Evolutionary conservation across 805 yeast genomes (phyloP).

Genomic region (Monosporozyma servazzii): DNA sequence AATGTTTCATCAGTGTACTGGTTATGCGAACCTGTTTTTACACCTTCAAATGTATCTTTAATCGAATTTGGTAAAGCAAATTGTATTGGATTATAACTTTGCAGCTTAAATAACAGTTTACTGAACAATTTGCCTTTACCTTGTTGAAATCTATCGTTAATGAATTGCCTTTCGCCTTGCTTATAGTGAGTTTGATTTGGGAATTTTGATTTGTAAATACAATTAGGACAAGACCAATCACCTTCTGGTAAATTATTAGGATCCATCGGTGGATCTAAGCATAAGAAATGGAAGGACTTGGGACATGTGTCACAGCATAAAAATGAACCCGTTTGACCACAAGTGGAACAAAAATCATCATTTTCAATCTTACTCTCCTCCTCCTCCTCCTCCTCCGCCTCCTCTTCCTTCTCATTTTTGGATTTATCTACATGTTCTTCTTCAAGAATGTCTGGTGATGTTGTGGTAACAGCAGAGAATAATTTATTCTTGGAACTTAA

Average conservation of each 20-base stretch:
- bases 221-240: conserved; percentile 81
- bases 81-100: conserved; percentile 54
- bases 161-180: conserved; percentile 17
- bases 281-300: conserved; percentile 79
- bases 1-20: conserved; percentile 59
- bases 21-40: conserved; percentile 56
- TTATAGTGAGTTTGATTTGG: conserved; percentile 19
- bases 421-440: background rate
- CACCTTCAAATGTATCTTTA: conserved; percentile 65
- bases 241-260: conserved; percentile 72
- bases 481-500: conserved; percentile 31
- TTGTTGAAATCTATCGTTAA: conserved; percentile 6
- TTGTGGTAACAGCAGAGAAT: conserved; percentile 32
- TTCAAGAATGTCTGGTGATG: conserved; percentile 2
- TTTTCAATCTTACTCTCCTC: conserved; percentile 39
- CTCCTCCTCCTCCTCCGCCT: conserved; percentile 19
- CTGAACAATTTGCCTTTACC: conserved; percentile 34
- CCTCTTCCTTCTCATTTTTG: background rate
- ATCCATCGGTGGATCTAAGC: conserved; percentile 84
- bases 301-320: conserved; percentile 94
- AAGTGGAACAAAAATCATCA: conserved; percentile 85
- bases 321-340: conserved; percentile 83
- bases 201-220: conserved; percentile 38
- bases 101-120: conserved; percentile 50
- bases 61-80: conserved; percentile 59